Conservation (phyloP, 2,329 filamentous ascomycete genomes). For the Xylaria sp. region DNA sequence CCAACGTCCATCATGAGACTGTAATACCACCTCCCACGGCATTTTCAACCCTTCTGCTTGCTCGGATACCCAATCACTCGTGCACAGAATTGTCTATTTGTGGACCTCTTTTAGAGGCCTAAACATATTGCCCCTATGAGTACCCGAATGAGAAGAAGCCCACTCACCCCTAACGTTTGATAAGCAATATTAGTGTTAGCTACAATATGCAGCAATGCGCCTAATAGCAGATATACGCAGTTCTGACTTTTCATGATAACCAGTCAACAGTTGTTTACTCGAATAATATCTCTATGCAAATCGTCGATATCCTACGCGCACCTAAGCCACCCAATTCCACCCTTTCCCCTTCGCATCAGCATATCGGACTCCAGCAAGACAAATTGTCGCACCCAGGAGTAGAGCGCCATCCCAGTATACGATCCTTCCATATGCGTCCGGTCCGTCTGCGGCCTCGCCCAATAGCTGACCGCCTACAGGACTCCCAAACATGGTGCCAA, state of each 20-base stretch:
- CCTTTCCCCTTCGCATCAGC: constrained; percentile 42
- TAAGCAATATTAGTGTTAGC: neutral
- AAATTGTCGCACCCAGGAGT: constrained; percentile 42
- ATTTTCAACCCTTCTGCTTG: neutral
- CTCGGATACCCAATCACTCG: too few species aligned
- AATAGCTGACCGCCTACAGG: constrained; percentile 48
- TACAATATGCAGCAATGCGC: neutral
- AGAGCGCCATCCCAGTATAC: constrained; percentile 47
- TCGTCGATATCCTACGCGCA: neutral
- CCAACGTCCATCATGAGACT: neutral
- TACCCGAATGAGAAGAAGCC: neutral
- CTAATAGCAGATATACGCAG: neutral
- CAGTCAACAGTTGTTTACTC: too few species aligned
- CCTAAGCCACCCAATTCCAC: constrained; percentile 45
- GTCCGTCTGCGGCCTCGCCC: constrained; percentile 33
- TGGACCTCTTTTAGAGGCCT: neutral
- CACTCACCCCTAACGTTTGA: neutral
- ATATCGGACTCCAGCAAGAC: constrained; percentile 47
- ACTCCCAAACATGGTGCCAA: constrained; percentile 48
- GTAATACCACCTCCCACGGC: neutral
- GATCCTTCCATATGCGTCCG: constrained; percentile 42
- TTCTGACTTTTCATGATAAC: neutral
- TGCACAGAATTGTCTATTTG: neutral
- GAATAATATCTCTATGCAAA: neutral
- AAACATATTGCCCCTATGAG: neutral